These are phyloP conservation scores for Mycena sanguinolenta DNA, from an alignment of 768 basidiomycete genomes.

Conservation along the genomic window DNA sequence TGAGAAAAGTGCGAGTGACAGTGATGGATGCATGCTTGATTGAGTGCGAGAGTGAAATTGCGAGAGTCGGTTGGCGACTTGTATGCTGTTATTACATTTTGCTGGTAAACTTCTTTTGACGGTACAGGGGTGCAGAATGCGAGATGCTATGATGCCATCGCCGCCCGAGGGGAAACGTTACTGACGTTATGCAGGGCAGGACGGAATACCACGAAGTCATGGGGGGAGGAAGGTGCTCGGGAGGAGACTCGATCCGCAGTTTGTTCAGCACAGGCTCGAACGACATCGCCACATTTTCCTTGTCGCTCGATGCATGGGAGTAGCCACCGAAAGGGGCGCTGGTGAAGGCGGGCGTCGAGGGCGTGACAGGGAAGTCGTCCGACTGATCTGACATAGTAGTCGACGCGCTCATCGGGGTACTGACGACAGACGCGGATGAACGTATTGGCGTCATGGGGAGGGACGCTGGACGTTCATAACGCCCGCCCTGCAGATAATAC, in stretches of 20 bases:
- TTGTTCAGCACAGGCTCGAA: slow-evolving; percentile 84
- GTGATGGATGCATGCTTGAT: slow-evolving; percentile 72
- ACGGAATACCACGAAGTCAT: slow-evolving; percentile 85
- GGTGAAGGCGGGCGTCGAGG: slow-evolving; percentile 77
- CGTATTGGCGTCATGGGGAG: slow-evolving; percentile 81
- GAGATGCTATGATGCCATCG: slow-evolving; percentile 70
- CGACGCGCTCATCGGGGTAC: slow-evolving; percentile 82
- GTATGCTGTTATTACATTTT: slow-evolving; percentile 89
- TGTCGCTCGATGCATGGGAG: slow-evolving; percentile 73
- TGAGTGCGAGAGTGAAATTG: slow-evolving; percentile 72
- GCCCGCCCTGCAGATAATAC: slow-evolving; percentile 92
- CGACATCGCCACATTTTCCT: slow-evolving; percentile 81
- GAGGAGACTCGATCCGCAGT: slow-evolving; percentile 73
- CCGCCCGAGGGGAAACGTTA: slow-evolving; percentile 71
- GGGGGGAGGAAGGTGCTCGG: slow-evolving; percentile 85
- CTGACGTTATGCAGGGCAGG: slow-evolving; percentile 85
- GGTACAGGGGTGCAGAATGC: slow-evolving; percentile 42
- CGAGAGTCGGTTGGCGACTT: slow-evolving; percentile 71
- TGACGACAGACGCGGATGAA: slow-evolving; percentile 65
- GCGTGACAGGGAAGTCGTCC: slow-evolving; percentile 88
- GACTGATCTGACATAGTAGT: slow-evolving; percentile 82
- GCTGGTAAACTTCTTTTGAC: slow-evolving; percentile 57
- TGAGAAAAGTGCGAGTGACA: slow-evolving; percentile 74
- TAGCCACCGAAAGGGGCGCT: slow-evolving; percentile 67
- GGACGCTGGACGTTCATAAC: slow-evolving; percentile 67